These are phyloP conservation scores for Tetrapyrgos nigripes DNA, from an alignment of 1,284 basidiomycete species.

Conservation along the genomic window DNA sequence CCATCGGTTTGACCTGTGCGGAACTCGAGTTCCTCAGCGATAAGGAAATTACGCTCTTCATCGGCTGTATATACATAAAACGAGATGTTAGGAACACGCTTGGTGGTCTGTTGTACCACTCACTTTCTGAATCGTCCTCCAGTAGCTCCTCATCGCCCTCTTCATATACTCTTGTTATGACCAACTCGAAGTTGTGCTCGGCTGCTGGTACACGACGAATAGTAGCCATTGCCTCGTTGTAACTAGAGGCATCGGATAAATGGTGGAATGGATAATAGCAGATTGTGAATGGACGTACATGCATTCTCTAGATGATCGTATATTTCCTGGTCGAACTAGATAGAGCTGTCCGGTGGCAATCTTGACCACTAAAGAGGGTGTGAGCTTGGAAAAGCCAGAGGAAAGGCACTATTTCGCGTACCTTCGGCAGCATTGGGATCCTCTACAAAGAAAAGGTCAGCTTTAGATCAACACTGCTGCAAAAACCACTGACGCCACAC, in stretches of 20 bases:
- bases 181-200: slow-evolving; percentile 95
- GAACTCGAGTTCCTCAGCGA: slow-evolving; percentile 89
- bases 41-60: slow-evolving; percentile 91
- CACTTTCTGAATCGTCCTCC: slow-evolving; percentile 96
- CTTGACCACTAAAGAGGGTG: slow-evolving; percentile 71
- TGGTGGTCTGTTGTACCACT: slow-evolving; percentile 36
- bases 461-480: slow-evolving; percentile 18
- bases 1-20: slow-evolving; percentile 79
- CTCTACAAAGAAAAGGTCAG: slow-evolving; percentile 52
- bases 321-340: slow-evolving; percentile 89
- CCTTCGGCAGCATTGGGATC: slow-evolving; percentile 87
- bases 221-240: slow-evolving; percentile 94
- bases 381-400: neutral
- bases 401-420: neutral
- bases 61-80: slow-evolving; percentile 60
- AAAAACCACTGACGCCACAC: slow-evolving; percentile 84
- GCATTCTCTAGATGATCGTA: slow-evolving; percentile 95
- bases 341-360: slow-evolving; percentile 93
- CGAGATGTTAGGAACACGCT: slow-evolving; percentile 1
- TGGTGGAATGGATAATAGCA: slow-evolving; percentile 8
- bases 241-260: slow-evolving; percentile 55
- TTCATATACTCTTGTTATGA: slow-evolving; percentile 93
- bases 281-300: slow-evolving; percentile 70
- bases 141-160: slow-evolving; percentile 94
- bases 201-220: slow-evolving; percentile 86